Percentiles rank a stretch among this genome's conserved stretches.
Evolutionary conservation across 2,329 filamentous ascomycete species (phyloP).

Genomic region (Lizonia empirigonia): DNA sequence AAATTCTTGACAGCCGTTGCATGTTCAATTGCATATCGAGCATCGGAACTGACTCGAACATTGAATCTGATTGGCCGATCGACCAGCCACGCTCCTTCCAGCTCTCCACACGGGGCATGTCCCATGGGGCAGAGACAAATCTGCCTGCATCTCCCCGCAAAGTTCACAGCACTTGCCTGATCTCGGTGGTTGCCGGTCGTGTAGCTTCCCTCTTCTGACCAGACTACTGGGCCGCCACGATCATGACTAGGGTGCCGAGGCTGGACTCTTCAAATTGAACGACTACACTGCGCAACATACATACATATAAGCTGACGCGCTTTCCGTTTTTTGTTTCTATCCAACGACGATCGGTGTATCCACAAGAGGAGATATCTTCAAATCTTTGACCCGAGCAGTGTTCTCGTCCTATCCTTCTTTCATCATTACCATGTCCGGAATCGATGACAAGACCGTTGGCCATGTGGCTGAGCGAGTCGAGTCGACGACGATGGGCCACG

Average conservation of each 20-base stretch:
- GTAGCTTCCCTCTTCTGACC: conserved; percentile 21
- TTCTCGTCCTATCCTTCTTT: not conserved
- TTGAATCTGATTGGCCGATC: conserved; percentile 18
- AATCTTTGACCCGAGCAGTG: not conserved
- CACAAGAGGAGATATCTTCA: conserved; percentile 1
- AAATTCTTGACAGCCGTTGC: not conserved
- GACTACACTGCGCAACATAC: conserved; percentile 1
- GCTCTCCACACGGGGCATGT: conserved; percentile 26
- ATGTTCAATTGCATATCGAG: not conserved
- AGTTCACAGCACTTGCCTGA: conserved; percentile 17
- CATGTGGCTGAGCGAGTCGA: conserved; percentile 29
- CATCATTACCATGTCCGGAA: conserved; percentile 11
- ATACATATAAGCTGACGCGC: conserved; percentile 15
- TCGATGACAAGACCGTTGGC: conserved; percentile 26
- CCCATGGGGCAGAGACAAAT: conserved; percentile 14
- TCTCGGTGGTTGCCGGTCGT: conserved; percentile 19
- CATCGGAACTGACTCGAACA: conserved; percentile 6
- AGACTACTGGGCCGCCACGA: conserved; percentile 13
- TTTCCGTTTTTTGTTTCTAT: not conserved
- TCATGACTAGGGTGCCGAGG: conserved; percentile 15
- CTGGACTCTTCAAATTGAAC: conserved; percentile 11
- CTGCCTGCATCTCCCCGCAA: conserved; percentile 29
- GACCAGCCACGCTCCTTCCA: conserved; percentile 13
- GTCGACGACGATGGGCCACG: conserved; percentile 17
- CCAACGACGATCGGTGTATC: conserved; percentile 3